Percentiles rank a stretch among this genome's conserved stretches.
phyloP scores from a whole-genome alignment of 306 rosid species.

The Hippophae tibetana region DNA sequence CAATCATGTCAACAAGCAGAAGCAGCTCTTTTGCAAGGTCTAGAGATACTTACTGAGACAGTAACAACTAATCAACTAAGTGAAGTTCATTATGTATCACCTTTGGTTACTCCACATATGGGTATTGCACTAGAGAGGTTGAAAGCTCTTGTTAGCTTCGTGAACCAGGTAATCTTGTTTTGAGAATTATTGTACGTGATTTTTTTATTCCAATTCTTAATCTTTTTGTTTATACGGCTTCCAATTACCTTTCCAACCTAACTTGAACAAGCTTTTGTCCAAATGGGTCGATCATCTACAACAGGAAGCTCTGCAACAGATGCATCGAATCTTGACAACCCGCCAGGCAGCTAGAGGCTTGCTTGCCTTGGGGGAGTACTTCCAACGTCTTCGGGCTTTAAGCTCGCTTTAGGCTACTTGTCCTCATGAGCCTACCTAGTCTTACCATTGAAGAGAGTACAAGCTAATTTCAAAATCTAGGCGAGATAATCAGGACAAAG shows the following conservation, averaged over 20 bases:
- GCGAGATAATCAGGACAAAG: constrained; percentile 15
- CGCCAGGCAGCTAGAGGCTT: constrained; percentile 70
- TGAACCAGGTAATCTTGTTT: constrained; percentile 49
- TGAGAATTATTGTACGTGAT: not conserved
- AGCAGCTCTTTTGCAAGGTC: constrained; percentile 85
- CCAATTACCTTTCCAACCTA: not conserved
- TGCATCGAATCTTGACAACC: constrained; percentile 54
- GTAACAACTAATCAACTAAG: constrained; percentile 43
- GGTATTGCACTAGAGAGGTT: constrained; percentile 60
- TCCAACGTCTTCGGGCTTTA: constrained; percentile 68
- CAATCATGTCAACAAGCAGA: constrained; percentile 89
- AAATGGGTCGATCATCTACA: constrained; percentile 86
- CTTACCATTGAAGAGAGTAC: constrained; percentile 10
- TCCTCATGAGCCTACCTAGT: constrained; percentile 45
- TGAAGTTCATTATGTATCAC: constrained; percentile 42
- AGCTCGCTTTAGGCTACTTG: constrained; percentile 70
- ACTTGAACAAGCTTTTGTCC: constrained; percentile 6
- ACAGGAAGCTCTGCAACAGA: constrained; percentile 63
- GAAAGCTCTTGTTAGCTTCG: constrained; percentile 65
- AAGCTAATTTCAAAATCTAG: constrained; percentile 23
- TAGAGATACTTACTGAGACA: constrained; percentile 54
- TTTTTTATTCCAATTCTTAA: not conserved
- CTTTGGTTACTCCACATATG: constrained; percentile 18
- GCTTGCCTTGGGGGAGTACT: constrained; percentile 72
- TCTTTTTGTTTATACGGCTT: not conserved